A percentile compares a stretch with the other conserved stretches of the same genome.
Evolutionary conservation across 2,329 filamentous ascomycete species (phyloP).

Genomic region (Coniochaeta sp.): DNA sequence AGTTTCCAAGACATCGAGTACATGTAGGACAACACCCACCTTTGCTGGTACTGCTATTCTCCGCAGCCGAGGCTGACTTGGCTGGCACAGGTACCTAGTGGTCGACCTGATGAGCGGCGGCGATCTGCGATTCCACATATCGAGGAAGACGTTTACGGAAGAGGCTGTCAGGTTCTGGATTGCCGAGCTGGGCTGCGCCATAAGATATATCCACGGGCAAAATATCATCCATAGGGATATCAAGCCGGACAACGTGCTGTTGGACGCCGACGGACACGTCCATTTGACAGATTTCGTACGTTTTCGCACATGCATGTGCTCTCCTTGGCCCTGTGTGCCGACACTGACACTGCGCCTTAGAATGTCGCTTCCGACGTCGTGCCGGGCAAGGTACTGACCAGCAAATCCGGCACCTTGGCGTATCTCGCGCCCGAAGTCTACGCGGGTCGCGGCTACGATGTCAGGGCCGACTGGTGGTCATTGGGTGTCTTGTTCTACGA

Average conservation of each 20-base stretch:
- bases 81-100: slow-evolving; percentile 85
- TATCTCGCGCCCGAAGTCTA: slow-evolving; percentile 97
- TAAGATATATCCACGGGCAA: slow-evolving; percentile 79
- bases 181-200: slow-evolving; percentile 82
- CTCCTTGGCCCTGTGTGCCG: slow-evolving; percentile 16
- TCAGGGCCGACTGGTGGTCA: slow-evolving; percentile 97
- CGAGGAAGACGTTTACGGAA: slow-evolving; percentile 94
- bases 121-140: slow-evolving; percentile 95
- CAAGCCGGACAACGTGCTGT: slow-evolving; percentile 84
- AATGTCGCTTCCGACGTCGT: slow-evolving; percentile 95
- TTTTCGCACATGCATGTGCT: slow-evolving; percentile 9
- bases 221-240: slow-evolving; percentile 87
- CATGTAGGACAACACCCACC: slow-evolving; percentile 59
- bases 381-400: slow-evolving; percentile 74
- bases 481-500: slow-evolving; percentile 97
- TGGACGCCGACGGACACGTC: slow-evolving; percentile 87
- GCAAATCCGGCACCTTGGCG: slow-evolving; percentile 92
- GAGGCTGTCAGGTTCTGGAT: slow-evolving; percentile 98
- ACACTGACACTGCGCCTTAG: slow-evolving; percentile 37
- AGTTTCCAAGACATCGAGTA: slow-evolving; percentile 99
- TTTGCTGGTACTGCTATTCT: not conserved
- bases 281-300: slow-evolving; percentile 96
- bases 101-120: slow-evolving; percentile 98
- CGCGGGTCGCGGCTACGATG: slow-evolving; percentile 78
- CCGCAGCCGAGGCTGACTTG: slow-evolving; percentile 27